Base-by-base conservation (phyloP, 768 basidiomycete species). In the Lactarius hengduanensis region DNA sequence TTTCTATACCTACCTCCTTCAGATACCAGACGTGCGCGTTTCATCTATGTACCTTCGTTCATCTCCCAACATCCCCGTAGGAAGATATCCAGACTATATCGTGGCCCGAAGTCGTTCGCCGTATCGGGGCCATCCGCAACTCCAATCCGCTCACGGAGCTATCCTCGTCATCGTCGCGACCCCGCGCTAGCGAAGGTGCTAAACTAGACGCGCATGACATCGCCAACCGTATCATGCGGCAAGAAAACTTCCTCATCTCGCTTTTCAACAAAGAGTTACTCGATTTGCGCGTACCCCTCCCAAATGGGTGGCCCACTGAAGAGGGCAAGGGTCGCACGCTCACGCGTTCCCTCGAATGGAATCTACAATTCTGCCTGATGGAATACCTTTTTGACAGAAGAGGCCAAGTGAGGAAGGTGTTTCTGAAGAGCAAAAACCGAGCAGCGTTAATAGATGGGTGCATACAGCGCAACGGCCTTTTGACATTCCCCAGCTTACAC, bases 241-340 rank as follows among this genome's bases (percentile, higher is more conserved):
- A 98, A 75, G 97, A 98, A 74, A 99, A 99, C 77, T 99, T 98
- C 74, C 83, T 99, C 59, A 97, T 98, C 65, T 95, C 97, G 0
- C 77, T 99, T 22, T 97, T 99, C 77, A 99, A 98, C 79, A 98
- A 98, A 75, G 94, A 97, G 69, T 77, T 98, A 5, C 81, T 99
- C 60, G 92, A 99, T 77, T 81, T 98, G 26, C 86, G 88, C 10
- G 84, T 94, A 1, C 93, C 97, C 2, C 73, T 95, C 32, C 96
- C 94, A 6, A 75, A 70, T 26, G 81, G 84, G 69, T 80, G 78
- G 15, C 82, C 88, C 61, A 73, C 79, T 62, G 82, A 82, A 62
- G 81, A 86, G 36, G 85, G 88, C 16, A 89, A 90, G 74, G 90
- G 90, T 6, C 89, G 84, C 71, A 86, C 88, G 73, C 76, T 99